These are phyloP conservation scores for Rutstroemia sp. DNA, from an alignment of 2,329 filamentous ascomycete genomes.

Conservation along the genomic window DNA sequence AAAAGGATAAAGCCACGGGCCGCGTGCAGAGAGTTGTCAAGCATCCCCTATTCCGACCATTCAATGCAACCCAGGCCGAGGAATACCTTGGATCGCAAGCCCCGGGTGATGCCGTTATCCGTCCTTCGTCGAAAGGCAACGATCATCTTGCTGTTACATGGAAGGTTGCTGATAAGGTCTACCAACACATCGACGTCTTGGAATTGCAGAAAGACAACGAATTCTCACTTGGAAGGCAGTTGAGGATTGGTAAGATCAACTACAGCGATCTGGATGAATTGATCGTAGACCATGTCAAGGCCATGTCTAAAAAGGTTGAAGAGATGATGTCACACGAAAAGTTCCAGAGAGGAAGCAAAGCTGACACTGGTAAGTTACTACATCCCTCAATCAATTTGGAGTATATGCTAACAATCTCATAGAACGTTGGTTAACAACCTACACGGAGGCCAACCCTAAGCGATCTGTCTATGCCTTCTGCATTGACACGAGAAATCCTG, in stretches of 20 bases:
- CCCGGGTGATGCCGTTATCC: constrained; percentile 85
- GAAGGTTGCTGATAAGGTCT: constrained; percentile 96
- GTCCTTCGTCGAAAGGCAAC: constrained; percentile 88
- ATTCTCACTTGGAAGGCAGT: constrained; percentile 80
- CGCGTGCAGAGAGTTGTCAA: constrained; percentile 94
- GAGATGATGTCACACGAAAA: constrained; percentile 94
- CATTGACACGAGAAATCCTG: constrained; percentile 83
- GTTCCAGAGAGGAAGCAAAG: constrained; percentile 73
- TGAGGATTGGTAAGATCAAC: constrained; percentile 80
- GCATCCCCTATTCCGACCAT: constrained; percentile 89
- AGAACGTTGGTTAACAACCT: constrained; percentile 95
- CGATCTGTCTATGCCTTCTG: constrained; percentile 94
- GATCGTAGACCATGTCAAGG: constrained; percentile 94
- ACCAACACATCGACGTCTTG: constrained; percentile 94
- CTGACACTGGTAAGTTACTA: constrained; percentile 68
- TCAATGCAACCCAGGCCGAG: constrained; percentile 87
- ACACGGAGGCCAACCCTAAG: constrained; percentile 91
- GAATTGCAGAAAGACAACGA: constrained; percentile 97
- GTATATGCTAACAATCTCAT: constrained; percentile 10
- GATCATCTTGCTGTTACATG: constrained; percentile 95
- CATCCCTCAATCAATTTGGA: not conserved
- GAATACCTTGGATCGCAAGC: constrained; percentile 84
- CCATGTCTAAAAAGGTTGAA: constrained; percentile 95
- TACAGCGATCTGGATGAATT: constrained; percentile 96
- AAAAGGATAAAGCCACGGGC: constrained; percentile 79